These are phyloP conservation scores for Capsicum chinense DNA, from an alignment of 257 asterid genomes.

Conservation along the genomic window DNA sequence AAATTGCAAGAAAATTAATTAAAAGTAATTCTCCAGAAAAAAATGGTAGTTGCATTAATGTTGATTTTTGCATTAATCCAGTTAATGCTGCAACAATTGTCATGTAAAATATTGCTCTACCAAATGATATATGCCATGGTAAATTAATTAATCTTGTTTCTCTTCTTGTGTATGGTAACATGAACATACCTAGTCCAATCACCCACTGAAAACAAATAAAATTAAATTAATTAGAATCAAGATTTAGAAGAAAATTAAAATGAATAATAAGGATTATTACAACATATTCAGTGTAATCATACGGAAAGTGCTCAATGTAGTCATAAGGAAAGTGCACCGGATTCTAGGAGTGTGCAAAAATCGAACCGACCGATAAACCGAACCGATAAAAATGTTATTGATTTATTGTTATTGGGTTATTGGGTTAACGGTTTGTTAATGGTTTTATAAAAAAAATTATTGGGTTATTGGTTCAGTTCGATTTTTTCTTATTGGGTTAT, in stretches of 20 bases:
- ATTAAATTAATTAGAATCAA: neutral
- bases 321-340: too few relatives aligned
- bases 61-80: conserved; percentile 70
- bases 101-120: conserved; percentile 66
- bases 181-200: conserved; percentile 50
- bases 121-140: conserved; percentile 65
- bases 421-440: too few relatives aligned
- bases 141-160: conserved; percentile 42
- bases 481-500: too few relatives aligned
- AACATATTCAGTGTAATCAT: neutral
- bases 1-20: conserved; percentile 62
- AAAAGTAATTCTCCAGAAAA: conserved; percentile 48
- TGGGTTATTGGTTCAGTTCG: too few relatives aligned
- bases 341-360: too few relatives aligned
- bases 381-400: too few relatives aligned
- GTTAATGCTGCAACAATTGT: conserved; percentile 70
- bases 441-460: too few relatives aligned
- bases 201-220: conserved; percentile 53
- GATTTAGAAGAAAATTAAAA: conserved; percentile 3
- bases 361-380: too few relatives aligned
- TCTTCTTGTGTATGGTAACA: conserved; percentile 46
- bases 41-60: conserved; percentile 41
- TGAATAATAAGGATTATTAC: neutral
- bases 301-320: too few relatives aligned
- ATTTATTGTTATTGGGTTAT: too few relatives aligned